Percentiles rank a stretch among this genome's conserved stretches.
These are phyloP conservation scores for Azolla pinnata DNA, from an alignment of 75 land plant genomes.

Conservation along the genomic window DNA sequence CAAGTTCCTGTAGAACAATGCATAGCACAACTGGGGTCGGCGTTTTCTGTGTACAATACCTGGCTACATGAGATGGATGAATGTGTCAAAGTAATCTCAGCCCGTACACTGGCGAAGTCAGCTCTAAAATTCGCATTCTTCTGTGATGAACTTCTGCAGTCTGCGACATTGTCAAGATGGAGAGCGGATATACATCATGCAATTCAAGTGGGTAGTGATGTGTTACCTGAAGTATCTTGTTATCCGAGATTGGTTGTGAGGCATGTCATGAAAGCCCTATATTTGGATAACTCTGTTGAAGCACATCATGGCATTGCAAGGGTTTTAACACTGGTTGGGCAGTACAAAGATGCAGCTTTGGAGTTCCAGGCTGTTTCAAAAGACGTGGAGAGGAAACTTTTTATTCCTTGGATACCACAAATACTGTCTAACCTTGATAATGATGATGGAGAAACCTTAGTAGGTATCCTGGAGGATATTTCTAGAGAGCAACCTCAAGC, in stretches of 20 bases:
- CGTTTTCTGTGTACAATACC: slow-evolving; percentile 19
- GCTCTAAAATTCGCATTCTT: slow-evolving; percentile 40
- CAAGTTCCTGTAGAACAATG: slow-evolving; percentile 16
- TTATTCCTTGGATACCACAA: slow-evolving; percentile 44
- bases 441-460: slow-evolving; percentile 28
- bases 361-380: slow-evolving; percentile 14
- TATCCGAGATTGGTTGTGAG: slow-evolving; percentile 29
- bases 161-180: slow-evolving; percentile 13
- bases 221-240: slow-evolving; percentile 22
- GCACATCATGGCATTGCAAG: slow-evolving; percentile 45
- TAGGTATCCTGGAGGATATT: slow-evolving; percentile 31
- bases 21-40: slow-evolving; percentile 23
- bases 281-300: slow-evolving; percentile 20
- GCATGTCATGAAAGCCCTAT: slow-evolving; percentile 30
- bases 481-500: slow-evolving; percentile 37
- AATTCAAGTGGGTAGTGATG: slow-evolving; percentile 10
- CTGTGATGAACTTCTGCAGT: slow-evolving; percentile 41
- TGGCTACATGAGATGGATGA: slow-evolving; percentile 7
- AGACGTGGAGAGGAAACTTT: slow-evolving; percentile 31
- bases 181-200: slow-evolving; percentile 11
- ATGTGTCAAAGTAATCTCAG: slow-evolving; percentile 5
- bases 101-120: slow-evolving; percentile 25
- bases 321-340: slow-evolving; percentile 28
- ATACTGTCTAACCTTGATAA: slow-evolving; percentile 36
- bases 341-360: slow-evolving; percentile 23